Evolutionary conservation across 1,284 basidiomycete species (phyloP).

Genomic region (Papiliotrema fonsecae): DNA sequence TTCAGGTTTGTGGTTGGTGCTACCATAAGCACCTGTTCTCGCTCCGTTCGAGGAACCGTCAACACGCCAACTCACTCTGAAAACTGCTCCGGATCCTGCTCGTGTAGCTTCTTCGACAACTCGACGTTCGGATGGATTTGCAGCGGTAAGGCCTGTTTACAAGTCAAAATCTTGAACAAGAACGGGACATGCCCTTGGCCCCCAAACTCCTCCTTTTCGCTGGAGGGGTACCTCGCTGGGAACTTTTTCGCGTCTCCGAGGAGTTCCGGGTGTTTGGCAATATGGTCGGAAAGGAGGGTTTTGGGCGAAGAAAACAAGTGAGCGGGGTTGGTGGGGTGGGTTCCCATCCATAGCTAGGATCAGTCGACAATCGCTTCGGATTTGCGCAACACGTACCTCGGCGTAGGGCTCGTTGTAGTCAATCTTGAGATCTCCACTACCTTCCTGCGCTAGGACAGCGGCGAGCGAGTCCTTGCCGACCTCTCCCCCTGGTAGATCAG

Average conservation of each 20-base stretch:
- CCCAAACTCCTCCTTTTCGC: slow-evolving; percentile 15
- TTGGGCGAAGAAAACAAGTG: slow-evolving; percentile 13
- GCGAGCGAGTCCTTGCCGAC: slow-evolving; percentile 27
- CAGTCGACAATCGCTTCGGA: neutral
- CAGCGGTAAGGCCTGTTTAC: slow-evolving; percentile 36
- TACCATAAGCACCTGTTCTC: neutral
- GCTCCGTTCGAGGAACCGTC: neutral
- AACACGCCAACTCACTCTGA: slow-evolving; percentile 15
- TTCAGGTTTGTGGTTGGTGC: slow-evolving; percentile 60
- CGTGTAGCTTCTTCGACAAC: slow-evolving; percentile 30
- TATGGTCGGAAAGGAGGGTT: slow-evolving; percentile 16
- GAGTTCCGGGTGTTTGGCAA: slow-evolving; percentile 15
- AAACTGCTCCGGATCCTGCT: slow-evolving; percentile 31
- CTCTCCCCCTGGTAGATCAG: slow-evolving; percentile 22
- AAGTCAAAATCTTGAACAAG: slow-evolving; percentile 38
- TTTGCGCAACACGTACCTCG: slow-evolving; percentile 17
- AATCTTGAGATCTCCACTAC: slow-evolving; percentile 18
- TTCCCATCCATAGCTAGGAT: slow-evolving; percentile 35
- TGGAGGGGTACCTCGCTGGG: slow-evolving; percentile 18
- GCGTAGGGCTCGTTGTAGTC: slow-evolving; percentile 27
- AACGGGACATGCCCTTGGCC: slow-evolving; percentile 32
- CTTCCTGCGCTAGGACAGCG: slow-evolving; percentile 22
- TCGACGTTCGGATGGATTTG: slow-evolving; percentile 39
- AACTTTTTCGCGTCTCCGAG: slow-evolving; percentile 23
- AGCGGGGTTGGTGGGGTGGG: slow-evolving; percentile 32